Base-by-base conservation (phyloP, 1,284 basidiomycete species). In the Moesziomyces antarcticus region DNA sequence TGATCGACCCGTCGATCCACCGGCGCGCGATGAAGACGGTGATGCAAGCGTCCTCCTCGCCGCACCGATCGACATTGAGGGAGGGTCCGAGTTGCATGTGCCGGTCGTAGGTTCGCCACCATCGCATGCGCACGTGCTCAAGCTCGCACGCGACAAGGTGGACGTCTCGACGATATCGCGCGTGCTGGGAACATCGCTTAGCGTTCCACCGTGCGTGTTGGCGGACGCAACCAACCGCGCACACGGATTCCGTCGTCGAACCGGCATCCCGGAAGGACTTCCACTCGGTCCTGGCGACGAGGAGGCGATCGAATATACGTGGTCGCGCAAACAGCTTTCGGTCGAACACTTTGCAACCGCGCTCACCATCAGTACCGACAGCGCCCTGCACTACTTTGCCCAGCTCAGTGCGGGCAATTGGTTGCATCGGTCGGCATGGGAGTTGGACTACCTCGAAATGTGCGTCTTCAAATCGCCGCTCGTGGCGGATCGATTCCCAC, bases 391-490 rank as follows among this genome's bases (percentile, higher is more conserved):
- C 56, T 61, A 63, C 40, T 40, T 78, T 2, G 21, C 33, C 2
- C 80, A 82, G 70, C 73, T 83, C 13, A 50, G 54, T 25, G 50
- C 58, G 14, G 41, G 60, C 21, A 48, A 64, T 3, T 83, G 80
- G 81, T 56, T 60, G 1, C 56, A 72, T 40, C 55, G 59, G 1
- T 73, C 79, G 5, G 75, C 78, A n/a, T 83, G 81, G 81, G 81
- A 83, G 58, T 66, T 83, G n/a, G 73, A 77, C 51, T 83, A 83
- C 35, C 64, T 83, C 18, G 78, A 83, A 49, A 70, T 75, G 57
- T 82, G 79, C 56, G 78, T 82, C 3, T 79, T 83, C 58, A 71
- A 80, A 22, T 63, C 73, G 11, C 65, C 66, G 7, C 59, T 82
- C 14, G 61, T 79, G 0, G 68, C 72, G 14, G 65, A 77, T 18